phyloP scores from a whole-genome alignment of 2,329 filamentous ascomycete genomes.

The Gyromitra esculenta region DNA sequence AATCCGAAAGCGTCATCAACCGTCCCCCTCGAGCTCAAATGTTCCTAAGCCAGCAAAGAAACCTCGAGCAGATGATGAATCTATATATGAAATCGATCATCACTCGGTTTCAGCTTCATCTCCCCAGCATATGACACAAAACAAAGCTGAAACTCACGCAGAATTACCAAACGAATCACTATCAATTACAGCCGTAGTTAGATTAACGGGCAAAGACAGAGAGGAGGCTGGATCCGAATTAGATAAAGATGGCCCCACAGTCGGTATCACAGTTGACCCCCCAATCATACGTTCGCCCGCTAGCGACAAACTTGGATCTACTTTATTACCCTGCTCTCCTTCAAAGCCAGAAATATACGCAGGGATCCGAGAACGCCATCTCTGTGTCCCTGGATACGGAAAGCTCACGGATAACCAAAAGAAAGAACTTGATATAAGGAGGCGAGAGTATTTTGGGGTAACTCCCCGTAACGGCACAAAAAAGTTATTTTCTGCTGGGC shows the following conservation, averaged over 20 bases:
- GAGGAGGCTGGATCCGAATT: neutral
- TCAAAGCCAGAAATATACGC: constrained; percentile 46
- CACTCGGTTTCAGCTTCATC: neutral
- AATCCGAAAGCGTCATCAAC: constrained; percentile 36
- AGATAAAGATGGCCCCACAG: constrained; percentile 10
- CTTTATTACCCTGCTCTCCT: constrained; percentile 11
- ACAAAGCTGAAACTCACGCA: neutral
- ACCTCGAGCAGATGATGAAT: constrained; percentile 7
- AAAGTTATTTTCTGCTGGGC: constrained; percentile 15
- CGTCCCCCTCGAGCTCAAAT: neutral
- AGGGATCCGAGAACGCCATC: constrained; percentile 36
- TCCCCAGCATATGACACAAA: neutral
- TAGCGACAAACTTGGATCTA: neutral
- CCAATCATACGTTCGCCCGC: neutral
- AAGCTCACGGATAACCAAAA: constrained; percentile 34
- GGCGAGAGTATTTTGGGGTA: constrained; percentile 49
- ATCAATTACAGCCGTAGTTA: neutral
- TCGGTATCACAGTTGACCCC: constrained; percentile 19
- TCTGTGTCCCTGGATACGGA: constrained; percentile 47
- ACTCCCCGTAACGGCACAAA: constrained; percentile 5
- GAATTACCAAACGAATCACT: neutral
- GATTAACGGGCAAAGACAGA: constrained; percentile 2
- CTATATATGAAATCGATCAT: neutral
- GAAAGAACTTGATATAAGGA: constrained; percentile 40
- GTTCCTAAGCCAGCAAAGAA: constrained; percentile 30